These are phyloP conservation scores for Trichoderma sp. DNA, from an alignment of 2,329 filamentous ascomycete species.

Conservation along the genomic window DNA sequence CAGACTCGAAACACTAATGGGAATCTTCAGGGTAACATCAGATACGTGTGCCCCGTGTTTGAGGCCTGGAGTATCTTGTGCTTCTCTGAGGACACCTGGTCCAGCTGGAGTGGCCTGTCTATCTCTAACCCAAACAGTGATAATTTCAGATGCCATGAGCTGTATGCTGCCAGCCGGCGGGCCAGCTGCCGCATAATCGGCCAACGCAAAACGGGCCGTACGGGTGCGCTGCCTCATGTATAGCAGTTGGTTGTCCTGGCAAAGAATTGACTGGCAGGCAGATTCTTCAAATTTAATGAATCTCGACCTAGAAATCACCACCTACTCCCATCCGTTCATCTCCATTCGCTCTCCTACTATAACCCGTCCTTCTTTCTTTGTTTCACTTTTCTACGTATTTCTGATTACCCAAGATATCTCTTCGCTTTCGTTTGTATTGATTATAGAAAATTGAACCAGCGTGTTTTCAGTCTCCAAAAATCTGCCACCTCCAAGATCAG, in stretches of 20 bases:
- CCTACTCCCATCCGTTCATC: neutral
- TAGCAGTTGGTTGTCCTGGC: neutral
- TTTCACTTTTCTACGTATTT: neutral
- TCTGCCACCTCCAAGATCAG: neutral
- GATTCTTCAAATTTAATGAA: neutral
- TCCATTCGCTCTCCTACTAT: neutral
- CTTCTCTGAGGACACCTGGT: neutral
- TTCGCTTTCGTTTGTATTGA: neutral
- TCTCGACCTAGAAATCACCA: neutral
- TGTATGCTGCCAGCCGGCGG: conserved; percentile 9
- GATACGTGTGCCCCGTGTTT: neutral
- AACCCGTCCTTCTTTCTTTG: neutral
- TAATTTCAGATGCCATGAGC: neutral
- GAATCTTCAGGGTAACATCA: conserved; percentile 4
- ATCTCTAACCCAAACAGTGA: neutral
- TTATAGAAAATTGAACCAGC: neutral
- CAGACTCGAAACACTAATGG: conserved; percentile 13
- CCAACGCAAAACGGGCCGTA: conserved; percentile 7
- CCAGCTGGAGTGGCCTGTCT: neutral
- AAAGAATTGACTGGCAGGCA: neutral
- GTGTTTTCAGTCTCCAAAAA: neutral
- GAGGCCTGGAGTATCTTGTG: neutral
- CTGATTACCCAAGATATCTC: neutral
- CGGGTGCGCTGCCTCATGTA: neutral
- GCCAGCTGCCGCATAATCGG: conserved; percentile 7